These are phyloP conservation scores for Metschnikowia santaceciliae DNA, from an alignment of 805 yeast species.

Conservation along the genomic window DNA sequence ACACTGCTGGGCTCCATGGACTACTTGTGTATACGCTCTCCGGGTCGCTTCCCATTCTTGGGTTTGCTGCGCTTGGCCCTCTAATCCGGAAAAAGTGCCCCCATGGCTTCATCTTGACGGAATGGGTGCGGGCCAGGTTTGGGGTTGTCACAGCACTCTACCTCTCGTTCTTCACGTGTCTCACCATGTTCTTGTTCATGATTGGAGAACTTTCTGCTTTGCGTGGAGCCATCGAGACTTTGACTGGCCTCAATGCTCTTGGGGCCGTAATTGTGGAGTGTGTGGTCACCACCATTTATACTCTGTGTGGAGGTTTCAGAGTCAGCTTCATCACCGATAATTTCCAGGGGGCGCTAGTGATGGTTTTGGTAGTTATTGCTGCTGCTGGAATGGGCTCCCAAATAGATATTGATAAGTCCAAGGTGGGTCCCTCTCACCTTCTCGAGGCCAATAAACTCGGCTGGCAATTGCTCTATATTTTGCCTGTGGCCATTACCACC, in stretches of 20 bases:
- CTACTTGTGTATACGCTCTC: slow-evolving; percentile 72
- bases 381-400: slow-evolving; percentile 75
- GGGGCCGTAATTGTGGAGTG: slow-evolving; percentile 83
- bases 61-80: slow-evolving; percentile 85
- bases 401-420: slow-evolving; percentile 59
- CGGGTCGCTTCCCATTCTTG: slow-evolving; percentile 79
- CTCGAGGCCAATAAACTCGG: slow-evolving; percentile 68
- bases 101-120: slow-evolving; percentile 85
- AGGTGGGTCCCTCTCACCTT: slow-evolving; percentile 61
- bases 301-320: slow-evolving; percentile 83
- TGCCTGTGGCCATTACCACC: slow-evolving; percentile 81
- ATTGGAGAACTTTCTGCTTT: slow-evolving; percentile 83
- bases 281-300: slow-evolving; percentile 81
- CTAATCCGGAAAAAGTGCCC: slow-evolving; percentile 75
- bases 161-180: slow-evolving; percentile 73
- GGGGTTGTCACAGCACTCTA: slow-evolving; percentile 72
- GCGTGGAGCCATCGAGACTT: slow-evolving; percentile 66
- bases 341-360: slow-evolving; percentile 72
- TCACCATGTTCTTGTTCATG: slow-evolving; percentile 83
- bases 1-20: slow-evolving; percentile 83
- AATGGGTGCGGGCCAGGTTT: slow-evolving; percentile 86
- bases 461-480: slow-evolving; percentile 84
- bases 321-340: slow-evolving; percentile 87
- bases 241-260: slow-evolving; percentile 75
- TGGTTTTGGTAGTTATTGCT: slow-evolving; percentile 64